These are phyloP conservation scores for Colletotrichum shisoi DNA, from an alignment of 2,329 filamentous ascomycete species.

Conservation along the genomic window DNA sequence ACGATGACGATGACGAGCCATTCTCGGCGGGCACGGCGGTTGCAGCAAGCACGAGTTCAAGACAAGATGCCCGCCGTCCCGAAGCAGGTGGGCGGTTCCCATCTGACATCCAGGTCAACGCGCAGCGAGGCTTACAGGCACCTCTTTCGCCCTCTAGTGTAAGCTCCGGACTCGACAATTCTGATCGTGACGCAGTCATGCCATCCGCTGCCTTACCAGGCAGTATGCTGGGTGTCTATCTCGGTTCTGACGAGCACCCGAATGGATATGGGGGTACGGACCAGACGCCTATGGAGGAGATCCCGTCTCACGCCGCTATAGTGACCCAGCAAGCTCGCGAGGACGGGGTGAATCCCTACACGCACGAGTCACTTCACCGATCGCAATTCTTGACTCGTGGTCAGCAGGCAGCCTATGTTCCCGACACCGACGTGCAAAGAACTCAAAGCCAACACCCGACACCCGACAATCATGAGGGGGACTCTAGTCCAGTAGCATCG, in stretches of 20 bases:
- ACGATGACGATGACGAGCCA: conserved; percentile 74
- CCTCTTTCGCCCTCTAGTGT: conserved; percentile 82
- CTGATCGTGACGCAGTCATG: conserved; percentile 67
- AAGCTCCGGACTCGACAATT: conserved; percentile 66
- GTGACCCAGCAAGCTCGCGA: conserved; percentile 60
- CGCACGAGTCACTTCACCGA: conserved; percentile 53
- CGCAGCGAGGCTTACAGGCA: conserved; percentile 78
- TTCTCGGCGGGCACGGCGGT: conserved; percentile 66
- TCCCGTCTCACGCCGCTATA: conserved; percentile 60
- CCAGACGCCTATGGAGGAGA: conserved; percentile 57
- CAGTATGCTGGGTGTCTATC: conserved; percentile 9
- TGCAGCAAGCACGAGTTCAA: conserved; percentile 58
- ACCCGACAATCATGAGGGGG: not conserved
- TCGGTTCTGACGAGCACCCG: conserved; percentile 8
- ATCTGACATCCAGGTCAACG: conserved; percentile 86
- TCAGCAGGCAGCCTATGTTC: conserved; percentile 19
- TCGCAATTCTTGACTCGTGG: conserved; percentile 19
- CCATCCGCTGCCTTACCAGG: conserved; percentile 63
- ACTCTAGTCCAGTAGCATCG: not conserved
- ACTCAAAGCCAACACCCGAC: conserved; percentile 19
- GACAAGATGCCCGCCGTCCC: conserved; percentile 70
- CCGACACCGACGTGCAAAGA: conserved; percentile 18
- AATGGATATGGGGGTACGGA: conserved; percentile 57
- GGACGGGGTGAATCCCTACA: conserved; percentile 67
- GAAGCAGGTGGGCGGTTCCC: conserved; percentile 96